These are phyloP conservation scores for Fallopia convolvulus DNA, from an alignment of 148 eudicot species.

Conservation along the genomic window DNA sequence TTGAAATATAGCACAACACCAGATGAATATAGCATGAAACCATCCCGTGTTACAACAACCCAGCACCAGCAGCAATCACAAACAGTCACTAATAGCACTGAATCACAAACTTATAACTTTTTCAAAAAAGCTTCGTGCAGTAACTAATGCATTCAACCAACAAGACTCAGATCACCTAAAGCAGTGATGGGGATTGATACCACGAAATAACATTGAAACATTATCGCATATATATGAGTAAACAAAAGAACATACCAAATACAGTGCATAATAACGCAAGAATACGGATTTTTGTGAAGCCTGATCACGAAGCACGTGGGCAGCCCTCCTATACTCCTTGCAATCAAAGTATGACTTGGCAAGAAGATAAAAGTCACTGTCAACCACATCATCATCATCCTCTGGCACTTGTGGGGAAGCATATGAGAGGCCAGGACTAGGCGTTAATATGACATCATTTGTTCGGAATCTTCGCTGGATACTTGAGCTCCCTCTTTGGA, in stretches of 20 bases:
- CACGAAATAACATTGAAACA: background rate
- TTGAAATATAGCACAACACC: background rate
- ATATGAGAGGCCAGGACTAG: slow-evolving; percentile 56
- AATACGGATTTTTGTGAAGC: slow-evolving; percentile 72
- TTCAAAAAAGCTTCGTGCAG: background rate
- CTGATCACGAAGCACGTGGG: slow-evolving; percentile 89
- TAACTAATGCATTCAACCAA: background rate
- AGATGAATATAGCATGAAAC: background rate
- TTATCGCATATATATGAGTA: background rate
- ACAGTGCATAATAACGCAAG: slow-evolving; percentile 88
- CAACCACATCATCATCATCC: slow-evolving; percentile 55
- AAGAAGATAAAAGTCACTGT: slow-evolving; percentile 73
- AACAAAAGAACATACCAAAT: slow-evolving; percentile 53
- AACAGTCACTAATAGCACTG: background rate
- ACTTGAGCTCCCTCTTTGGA: slow-evolving; percentile 90
- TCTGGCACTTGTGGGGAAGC: slow-evolving; percentile 53
- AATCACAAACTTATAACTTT: background rate
- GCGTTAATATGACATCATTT: slow-evolving; percentile 51
- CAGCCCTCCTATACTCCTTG: slow-evolving; percentile 83
- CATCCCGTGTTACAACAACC: background rate
- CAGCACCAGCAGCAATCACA: background rate
- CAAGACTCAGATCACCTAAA: background rate
- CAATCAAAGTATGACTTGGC: slow-evolving; percentile 91
- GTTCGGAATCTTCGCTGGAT: slow-evolving; percentile 74
- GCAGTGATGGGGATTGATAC: background rate